Evolutionary conservation across 768 basidiomycete species (phyloP).

Genomic region (Mycena metata): DNA sequence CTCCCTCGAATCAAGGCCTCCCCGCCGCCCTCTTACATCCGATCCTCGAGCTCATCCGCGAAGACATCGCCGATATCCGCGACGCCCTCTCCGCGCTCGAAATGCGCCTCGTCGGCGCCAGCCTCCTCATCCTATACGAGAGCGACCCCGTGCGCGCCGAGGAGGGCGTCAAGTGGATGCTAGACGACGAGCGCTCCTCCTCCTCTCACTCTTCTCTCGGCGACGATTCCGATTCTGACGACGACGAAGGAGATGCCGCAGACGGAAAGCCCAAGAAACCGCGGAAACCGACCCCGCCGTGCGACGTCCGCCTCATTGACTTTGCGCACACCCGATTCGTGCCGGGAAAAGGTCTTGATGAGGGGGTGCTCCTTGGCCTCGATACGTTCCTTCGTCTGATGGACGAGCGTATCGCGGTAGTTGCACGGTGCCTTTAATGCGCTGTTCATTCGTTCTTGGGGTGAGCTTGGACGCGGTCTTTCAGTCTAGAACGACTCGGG

Average conservation of each 20-base stretch:
- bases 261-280: constrained; percentile 30
- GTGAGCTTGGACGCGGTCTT: too few species aligned
- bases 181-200: constrained; percentile 35
- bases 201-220: constrained; percentile 31
- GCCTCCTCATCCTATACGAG: constrained; percentile 85
- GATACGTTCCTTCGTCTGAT: constrained; percentile 74
- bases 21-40: constrained; percentile 66
- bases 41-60: constrained; percentile 68
- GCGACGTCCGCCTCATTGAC: constrained; percentile 87
- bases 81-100: constrained; percentile 66
- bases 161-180: constrained; percentile 54
- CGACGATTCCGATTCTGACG: constrained; percentile 47
- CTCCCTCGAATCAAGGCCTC: constrained; percentile 59
- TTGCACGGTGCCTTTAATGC: constrained; percentile 42
- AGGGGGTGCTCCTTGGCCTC: constrained; percentile 82
- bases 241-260: constrained; percentile 48
- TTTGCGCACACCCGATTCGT: constrained; percentile 88
- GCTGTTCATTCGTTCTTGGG: too few species aligned
- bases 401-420: constrained; percentile 65
- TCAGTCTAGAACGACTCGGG: too few species aligned
- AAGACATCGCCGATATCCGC: constrained; percentile 66
- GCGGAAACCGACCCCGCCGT: constrained; percentile 61
- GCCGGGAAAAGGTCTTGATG: constrained; percentile 82
- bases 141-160: constrained; percentile 60
- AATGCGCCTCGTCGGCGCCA: constrained; percentile 86